phyloP scores from a whole-genome alignment of 2,329 filamentous ascomycete genomes.

The Zasmidium citrigriseum region DNA sequence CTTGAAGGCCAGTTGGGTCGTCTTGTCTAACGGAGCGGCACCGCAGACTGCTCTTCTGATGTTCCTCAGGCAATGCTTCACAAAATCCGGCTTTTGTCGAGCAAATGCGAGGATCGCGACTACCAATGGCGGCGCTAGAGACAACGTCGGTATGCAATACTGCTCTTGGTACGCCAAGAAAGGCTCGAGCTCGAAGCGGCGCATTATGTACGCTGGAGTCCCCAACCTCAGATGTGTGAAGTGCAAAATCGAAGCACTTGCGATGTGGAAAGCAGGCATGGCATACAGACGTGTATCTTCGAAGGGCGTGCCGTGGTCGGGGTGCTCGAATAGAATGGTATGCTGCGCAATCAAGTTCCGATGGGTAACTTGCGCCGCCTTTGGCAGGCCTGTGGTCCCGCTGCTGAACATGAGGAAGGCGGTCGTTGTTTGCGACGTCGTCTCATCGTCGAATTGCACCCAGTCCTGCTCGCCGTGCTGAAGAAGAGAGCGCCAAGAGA shows the following conservation, averaged over 20 bases:
- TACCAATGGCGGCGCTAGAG: slow-evolving; percentile 55
- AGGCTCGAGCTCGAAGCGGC: slow-evolving; percentile 50
- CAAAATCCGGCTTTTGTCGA: slow-evolving; percentile 31
- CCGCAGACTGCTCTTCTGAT: slow-evolving; percentile 40
- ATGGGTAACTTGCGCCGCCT: slow-evolving; percentile 60
- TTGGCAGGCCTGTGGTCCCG: slow-evolving; percentile 61
- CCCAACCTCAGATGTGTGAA: slow-evolving; percentile 36
- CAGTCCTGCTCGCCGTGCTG: slow-evolving; percentile 48
- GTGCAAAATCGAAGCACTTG: slow-evolving; percentile 42
- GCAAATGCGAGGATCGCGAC: slow-evolving; percentile 53
- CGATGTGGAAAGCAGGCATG: slow-evolving; percentile 54
- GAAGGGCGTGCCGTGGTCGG: background rate
- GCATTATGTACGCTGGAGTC: slow-evolving; percentile 42
- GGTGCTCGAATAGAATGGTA: slow-evolving; percentile 36
- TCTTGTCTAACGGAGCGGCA: slow-evolving; percentile 52
- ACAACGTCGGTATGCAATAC: slow-evolving; percentile 51
- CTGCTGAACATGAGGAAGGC: slow-evolving; percentile 57
- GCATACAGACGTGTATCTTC: slow-evolving; percentile 17
- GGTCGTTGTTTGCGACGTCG: slow-evolving; percentile 45
- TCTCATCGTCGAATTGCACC: slow-evolving; percentile 46
- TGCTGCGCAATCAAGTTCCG: slow-evolving; percentile 58
- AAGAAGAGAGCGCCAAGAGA: slow-evolving; percentile 34
- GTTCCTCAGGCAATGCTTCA: slow-evolving; percentile 43
- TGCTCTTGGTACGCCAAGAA: slow-evolving; percentile 49
- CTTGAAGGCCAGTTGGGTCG: slow-evolving; percentile 46